Conservation (phyloP, 140 eudicot genomes). For the Anethum foeniculum region DNA sequence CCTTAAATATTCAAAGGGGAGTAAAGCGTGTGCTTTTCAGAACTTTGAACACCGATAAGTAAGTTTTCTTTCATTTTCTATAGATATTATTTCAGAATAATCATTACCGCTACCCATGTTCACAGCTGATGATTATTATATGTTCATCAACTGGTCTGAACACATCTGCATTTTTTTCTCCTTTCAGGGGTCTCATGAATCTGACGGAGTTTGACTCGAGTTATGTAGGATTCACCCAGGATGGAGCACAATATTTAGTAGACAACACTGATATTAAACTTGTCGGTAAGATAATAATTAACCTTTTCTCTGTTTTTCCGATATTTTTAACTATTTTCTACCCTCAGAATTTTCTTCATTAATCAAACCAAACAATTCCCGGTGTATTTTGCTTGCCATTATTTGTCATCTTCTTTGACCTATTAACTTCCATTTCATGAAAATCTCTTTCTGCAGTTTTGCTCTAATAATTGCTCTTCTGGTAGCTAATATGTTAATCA, state of each 20-base stretch:
- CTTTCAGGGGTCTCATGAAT: constrained; percentile 20
- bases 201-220: constrained; percentile 11
- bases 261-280: constrained; percentile 22
- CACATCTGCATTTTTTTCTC: not conserved
- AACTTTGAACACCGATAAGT: constrained; percentile 56
- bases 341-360: not conserved
- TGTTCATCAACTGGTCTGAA: not conserved
- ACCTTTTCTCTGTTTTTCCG: not conserved
- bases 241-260: constrained; percentile 23
- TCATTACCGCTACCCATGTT: not conserved
- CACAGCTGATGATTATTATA: not conserved
- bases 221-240: constrained; percentile 18
- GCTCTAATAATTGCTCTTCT: not conserved
- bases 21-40: constrained; percentile 52
- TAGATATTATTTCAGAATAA: not conserved
- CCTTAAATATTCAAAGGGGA: constrained; percentile 45
- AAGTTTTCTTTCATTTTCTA: not conserved
- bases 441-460: not conserved
- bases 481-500: not conserved
- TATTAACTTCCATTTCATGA: not conserved
- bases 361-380: not conserved
- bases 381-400: not conserved
- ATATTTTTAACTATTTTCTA: too few relatives aligned
- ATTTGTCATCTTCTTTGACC: not conserved
- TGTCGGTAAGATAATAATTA: constrained; percentile 14